Base-by-base conservation (phyloP, 176 grass and related monocot species). In the Juncus effusus region DNA sequence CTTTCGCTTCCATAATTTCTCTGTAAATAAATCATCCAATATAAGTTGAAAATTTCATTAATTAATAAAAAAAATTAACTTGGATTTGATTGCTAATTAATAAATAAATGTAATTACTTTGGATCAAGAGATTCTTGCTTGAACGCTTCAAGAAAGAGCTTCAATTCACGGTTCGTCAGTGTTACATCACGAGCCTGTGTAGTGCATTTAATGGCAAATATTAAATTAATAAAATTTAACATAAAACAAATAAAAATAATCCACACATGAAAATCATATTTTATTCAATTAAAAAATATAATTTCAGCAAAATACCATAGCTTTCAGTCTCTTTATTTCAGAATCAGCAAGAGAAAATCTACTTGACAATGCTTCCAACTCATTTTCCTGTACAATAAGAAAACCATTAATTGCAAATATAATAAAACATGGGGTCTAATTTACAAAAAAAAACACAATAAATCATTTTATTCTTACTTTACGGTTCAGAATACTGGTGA, bases 71-170 rank as follows among this genome's bases (percentile, higher is more conserved):
- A 28, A 63, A 74, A 41, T 38, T 0, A 72, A 59, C 13, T 58
- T 54, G 3, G 36, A 51, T 44, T 8, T 37, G 4, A 28, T 28
- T 3, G 38, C 16, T 51, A 58, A 37, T 45, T 45, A 61, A 54
- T 37, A 13, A 76, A 70, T 53, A 70, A 28, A 77, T n/a, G 52
- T 60, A 9, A 40, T 51, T 74, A 91, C 87, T 83, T 86, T 61
- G 87, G 80, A 76, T 86, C 83, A 42, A 78, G 45, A n/a, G 87
- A 91, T 77, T 83, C 87, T 55, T 74, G 80, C 61, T 75, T 86
- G 80, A 78, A 83, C 63, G 80, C 80, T 56, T 91, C 83, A 51
- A 86, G 16, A 83, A 86, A 91, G 15, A 86, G 76, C 50, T 83
- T 76, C 64, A 78, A 64, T 64, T 86, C 87, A 58, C 71, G 60